Percentiles rank a stretch among this genome's conserved stretches.
Conservation (phyloP, 139 green algal species). For the Volvox africanus region DNA sequence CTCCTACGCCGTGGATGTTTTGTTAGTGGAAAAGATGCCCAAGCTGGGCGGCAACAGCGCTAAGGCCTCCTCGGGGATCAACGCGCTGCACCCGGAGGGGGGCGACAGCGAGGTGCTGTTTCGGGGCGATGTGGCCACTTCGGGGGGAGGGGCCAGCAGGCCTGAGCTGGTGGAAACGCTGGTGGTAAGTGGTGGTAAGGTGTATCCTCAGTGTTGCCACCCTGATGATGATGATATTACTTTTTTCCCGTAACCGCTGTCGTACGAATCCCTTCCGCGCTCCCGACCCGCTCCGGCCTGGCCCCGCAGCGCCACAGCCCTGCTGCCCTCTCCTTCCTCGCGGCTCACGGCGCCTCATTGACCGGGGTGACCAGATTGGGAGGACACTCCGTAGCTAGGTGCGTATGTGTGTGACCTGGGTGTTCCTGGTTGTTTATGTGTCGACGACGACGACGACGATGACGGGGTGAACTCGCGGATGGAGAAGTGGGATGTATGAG, state of each 20-base stretch:
- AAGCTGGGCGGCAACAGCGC: conserved; percentile 79
- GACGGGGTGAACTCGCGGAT: too few species aligned
- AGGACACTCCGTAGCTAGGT: conserved; percentile 63
- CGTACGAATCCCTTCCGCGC: background rate
- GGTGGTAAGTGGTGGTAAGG: conserved; percentile 55
- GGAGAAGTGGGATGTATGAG: too few species aligned
- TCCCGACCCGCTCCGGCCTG: background rate
- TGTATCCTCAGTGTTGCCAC: background rate
- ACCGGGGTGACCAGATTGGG: conserved; percentile 67
- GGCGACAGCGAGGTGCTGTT: conserved; percentile 55
- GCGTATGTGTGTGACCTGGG: too few species aligned
- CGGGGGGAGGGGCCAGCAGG: conserved; percentile 70
- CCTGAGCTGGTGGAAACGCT: conserved; percentile 68
- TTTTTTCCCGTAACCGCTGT: too few species aligned
- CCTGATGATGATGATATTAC: too few species aligned
- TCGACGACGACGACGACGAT: too few species aligned
- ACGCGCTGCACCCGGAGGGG: conserved; percentile 60
- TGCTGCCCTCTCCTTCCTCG: conserved; percentile 64
- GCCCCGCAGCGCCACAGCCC: conserved; percentile 56
- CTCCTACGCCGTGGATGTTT: conserved; percentile 43
- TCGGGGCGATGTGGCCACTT: conserved; percentile 62
- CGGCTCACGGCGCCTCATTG: conserved; percentile 60
- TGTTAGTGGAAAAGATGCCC: conserved; percentile 80
- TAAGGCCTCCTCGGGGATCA: conserved; percentile 84
- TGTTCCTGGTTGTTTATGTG: too few species aligned